Base-by-base conservation (phyloP, 208 protist species). In the Crithidia acanthocephali region DNA sequence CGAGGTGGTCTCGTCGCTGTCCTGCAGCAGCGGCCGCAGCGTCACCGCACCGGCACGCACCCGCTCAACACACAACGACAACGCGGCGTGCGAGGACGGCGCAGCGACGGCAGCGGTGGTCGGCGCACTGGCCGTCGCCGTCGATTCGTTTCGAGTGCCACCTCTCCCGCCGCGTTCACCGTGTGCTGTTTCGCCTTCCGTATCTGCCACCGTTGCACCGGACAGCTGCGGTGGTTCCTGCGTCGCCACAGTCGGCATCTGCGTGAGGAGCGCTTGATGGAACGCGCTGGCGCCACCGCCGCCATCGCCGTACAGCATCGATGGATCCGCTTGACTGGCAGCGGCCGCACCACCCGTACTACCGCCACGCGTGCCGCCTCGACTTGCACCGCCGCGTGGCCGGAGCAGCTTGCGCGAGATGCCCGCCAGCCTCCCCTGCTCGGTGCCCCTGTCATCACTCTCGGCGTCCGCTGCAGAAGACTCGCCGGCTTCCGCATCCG, bases 211-310 rank as follows among this genome's bases (percentile, higher is more conserved):
- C n/a, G 22, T 50, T 11, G 47, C 33, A 3, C 22, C 22, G 22
- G 47, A n/a, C n/a, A n/a, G 52, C 44, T 72, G 42, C 1, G 30
- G 45, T 1, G 23, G 45, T 35, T 40, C 18, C 8, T 28, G 32
- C 6, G 61, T 40, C 0, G 15, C 23, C 4, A 60, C 45, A 22
- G 73, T 71, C 8, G 82, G 70, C 18, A 79, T 11, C 61, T 85
- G 75, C 18, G 68, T 76, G 15, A 88, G 68, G 22, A 88, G 53
- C 20, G 82, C 66, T 25, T 84, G 68, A 62, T 82, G 83, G 22
- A 88, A 73, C 60, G 80, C 51, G 15, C 55, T 48, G 20, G 28
- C 63, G 5, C 33, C 44, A 22, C 33, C 44, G 11, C 50, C 44
- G 23, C 33, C 44, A 1, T 76, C 62, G 7, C 62, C 62, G 35